Percentiles rank a stretch among this genome's conserved stretches.
Evolutionary conservation across 1,284 basidiomycete species (phyloP).

Genomic region (Ceratobasidium sp.): DNA sequence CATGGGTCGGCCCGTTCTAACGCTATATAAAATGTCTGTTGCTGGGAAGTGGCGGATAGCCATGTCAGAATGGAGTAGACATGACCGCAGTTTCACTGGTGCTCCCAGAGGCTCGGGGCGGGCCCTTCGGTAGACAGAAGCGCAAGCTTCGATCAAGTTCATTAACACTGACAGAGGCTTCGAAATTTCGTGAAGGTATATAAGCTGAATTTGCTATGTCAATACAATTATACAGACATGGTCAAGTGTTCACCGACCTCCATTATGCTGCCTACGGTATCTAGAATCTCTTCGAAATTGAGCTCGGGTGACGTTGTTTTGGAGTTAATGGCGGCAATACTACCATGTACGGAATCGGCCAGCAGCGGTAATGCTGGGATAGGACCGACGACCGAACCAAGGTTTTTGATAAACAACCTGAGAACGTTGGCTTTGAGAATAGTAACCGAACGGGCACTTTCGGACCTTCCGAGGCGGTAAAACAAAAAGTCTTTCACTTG

Average conservation of each 20-base stretch:
- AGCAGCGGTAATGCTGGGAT: background rate
- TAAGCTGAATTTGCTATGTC: background rate
- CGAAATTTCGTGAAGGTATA: background rate
- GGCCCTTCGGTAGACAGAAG: constrained; percentile 2
- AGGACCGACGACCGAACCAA: background rate
- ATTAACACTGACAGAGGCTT: background rate
- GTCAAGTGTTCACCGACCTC: background rate
- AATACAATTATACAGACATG: background rate
- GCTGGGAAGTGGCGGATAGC: constrained; percentile 18
- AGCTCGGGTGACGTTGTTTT: background rate
- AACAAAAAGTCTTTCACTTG: constrained; percentile 16
- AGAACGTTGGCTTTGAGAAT: background rate
- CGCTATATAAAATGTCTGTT: constrained; percentile 6
- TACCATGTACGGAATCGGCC: background rate
- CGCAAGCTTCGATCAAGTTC: background rate
- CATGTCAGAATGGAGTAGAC: constrained; percentile 16
- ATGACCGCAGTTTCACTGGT: background rate
- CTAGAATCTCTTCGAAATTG: background rate
- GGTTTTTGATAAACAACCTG: background rate
- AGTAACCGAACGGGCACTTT: background rate
- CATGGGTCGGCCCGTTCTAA: constrained; percentile 4
- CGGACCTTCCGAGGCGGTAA: background rate
- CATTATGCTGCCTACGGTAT: background rate
- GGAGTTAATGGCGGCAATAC: background rate
- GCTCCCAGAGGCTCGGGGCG: constrained; percentile 4